Base-by-base conservation (phyloP, 805 yeast species). In the Candida sphagnicola region DNA sequence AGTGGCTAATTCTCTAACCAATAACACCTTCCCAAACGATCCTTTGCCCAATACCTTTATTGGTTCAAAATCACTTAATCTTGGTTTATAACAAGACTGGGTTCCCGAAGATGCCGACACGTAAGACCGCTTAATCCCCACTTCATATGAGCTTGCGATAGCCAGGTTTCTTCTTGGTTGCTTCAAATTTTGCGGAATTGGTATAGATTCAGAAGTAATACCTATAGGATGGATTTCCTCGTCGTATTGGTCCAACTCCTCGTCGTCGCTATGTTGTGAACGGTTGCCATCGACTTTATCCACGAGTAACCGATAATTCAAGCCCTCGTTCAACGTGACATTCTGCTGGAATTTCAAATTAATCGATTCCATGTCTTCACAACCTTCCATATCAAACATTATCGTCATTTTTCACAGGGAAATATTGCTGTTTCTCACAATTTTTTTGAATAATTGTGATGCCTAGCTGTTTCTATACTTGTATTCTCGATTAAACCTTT, bases 41-140 rank as follows among this genome's bases (percentile, higher is more conserved):
- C 74, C 74, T 44, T 57, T 60, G 16, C 74, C 74, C 38, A 68
- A 49, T 5, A 68, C 74, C 47, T 62, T 67, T 30, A 68, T 53
- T 5, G 72, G 71, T 39, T 61, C 67, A 40, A 68, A 68, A 46
- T 68, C 74, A 2, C 57, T 45, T 23, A 66, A 50, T 35, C 50
- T 52, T 16, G 66, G 63, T 44, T 54, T 51, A 40, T 53, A 54
- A 14, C 25, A 11, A n/a, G 24, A 8, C n/a, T 17, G 8, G 18
- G 21, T 31, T 8, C 35, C 35, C 16, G 35, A 32, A 15, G 37
- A 28, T 11, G 31, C 28, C 5, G 34, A 19, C 11, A 36, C 39
- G 35, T 48, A 65, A 10, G 66, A 48, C 12, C 57, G 56, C 18
- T 50, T 52, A 30, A 65, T 58, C 24, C 51, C 66, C 12, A 64